Percentiles rank a stretch among this genome's conserved stretches.
Evolutionary conservation across 768 basidiomycete genomes (phyloP).

Genomic region (Boletus sp.): DNA sequence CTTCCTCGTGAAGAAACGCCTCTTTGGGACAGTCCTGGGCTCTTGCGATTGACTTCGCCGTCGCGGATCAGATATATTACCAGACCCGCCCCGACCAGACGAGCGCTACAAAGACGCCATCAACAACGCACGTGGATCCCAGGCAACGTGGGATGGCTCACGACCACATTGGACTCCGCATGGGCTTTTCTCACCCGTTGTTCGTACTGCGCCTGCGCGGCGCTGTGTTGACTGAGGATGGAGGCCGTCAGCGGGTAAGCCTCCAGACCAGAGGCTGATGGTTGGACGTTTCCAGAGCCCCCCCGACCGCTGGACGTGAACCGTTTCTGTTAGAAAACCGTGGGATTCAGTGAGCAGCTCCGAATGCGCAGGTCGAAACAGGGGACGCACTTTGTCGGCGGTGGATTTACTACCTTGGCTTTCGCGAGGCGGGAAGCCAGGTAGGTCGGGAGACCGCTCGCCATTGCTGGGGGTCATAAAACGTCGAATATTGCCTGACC

Average conservation of each 20-base stretch:
- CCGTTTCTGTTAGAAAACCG: background rate
- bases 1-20: constrained; percentile 12
- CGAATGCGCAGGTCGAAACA: background rate
- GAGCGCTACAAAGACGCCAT: constrained; percentile 14
- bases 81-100: constrained; percentile 26
- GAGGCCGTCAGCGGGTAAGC: constrained; percentile 22
- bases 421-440: background rate
- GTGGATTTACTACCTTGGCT: background rate
- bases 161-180: constrained; percentile 13
- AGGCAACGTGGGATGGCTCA: constrained; percentile 5
- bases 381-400: background rate
- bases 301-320: constrained; percentile 25
- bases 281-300: constrained; percentile 24
- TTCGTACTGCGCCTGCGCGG: constrained; percentile 14
- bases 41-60: constrained; percentile 10
- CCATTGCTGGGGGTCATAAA: background rate
- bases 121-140: background rate
- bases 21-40: background rate
- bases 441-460: background rate
- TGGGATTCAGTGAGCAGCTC: background rate
- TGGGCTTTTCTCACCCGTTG: constrained; percentile 7
- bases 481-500: constrained; percentile 21
- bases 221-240: constrained; percentile 17
- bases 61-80: constrained; percentile 19
- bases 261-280: background rate